phyloP scores from a whole-genome alignment of 2,329 filamentous ascomycete genomes.

The Ascochyta koolunga region DNA sequence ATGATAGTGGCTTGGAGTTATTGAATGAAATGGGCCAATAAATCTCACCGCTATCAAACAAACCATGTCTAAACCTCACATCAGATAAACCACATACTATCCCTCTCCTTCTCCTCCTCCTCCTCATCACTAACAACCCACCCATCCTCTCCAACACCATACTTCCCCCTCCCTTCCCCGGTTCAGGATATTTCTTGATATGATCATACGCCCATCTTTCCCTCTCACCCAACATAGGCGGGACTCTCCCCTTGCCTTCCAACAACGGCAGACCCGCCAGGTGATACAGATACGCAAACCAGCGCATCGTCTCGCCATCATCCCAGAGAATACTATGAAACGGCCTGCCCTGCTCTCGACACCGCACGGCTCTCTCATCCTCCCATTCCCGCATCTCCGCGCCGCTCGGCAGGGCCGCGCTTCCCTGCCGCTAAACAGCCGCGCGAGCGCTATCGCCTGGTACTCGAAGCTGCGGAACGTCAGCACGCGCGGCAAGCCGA shows the following conservation, averaged over 20 bases:
- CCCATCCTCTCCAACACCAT: neutral
- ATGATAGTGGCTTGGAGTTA: no score
- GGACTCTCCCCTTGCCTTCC: conserved; percentile 46
- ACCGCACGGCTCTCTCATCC: conserved; percentile 41
- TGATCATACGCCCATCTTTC: conserved; percentile 46
- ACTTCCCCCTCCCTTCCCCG: conserved; percentile 11
- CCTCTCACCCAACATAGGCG: conserved; percentile 23
- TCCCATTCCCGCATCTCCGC: conserved; percentile 56
- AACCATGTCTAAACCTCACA: no score
- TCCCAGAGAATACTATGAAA: conserved; percentile 64
- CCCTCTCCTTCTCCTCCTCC: neutral
- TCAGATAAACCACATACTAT: conserved; percentile 11
- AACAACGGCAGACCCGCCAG: conserved; percentile 59
- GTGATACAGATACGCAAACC: conserved; percentile 54
- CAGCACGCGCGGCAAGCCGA: conserved; percentile 59
- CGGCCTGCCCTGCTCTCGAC: conserved; percentile 42
- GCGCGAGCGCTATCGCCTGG: conserved; percentile 60
- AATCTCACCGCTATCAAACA: no score
- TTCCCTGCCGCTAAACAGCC: conserved; percentile 55
- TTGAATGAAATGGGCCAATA: no score
- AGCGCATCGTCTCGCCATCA: conserved; percentile 57
- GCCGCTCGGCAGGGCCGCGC: conserved; percentile 29
- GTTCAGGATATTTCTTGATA: conserved; percentile 28
- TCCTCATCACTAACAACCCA: neutral
- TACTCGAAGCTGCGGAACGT: conserved; percentile 64